Percentiles rank a stretch among this genome's conserved stretches.
Conservation (phyloP, 306 rosid genomes). For the Urtica urens region DNA sequence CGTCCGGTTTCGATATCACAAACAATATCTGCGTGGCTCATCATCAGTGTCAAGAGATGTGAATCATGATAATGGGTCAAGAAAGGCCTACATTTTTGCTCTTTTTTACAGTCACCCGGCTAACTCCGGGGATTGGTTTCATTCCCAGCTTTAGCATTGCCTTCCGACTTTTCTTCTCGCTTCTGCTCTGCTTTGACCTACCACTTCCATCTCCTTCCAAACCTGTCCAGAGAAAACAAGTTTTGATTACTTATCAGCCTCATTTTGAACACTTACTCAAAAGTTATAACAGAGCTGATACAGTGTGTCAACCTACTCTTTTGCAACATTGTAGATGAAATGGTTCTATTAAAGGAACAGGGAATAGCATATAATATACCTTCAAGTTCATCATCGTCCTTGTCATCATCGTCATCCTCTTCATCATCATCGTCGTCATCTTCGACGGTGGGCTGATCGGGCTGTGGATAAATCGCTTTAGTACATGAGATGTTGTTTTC, state of each 20-base stretch:
- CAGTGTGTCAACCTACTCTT: neutral
- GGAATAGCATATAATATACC: constrained; percentile 25
- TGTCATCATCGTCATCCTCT: constrained; percentile 52
- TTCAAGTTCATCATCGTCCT: constrained; percentile 53
- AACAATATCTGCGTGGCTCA: constrained; percentile 64
- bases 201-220: constrained; percentile 62
- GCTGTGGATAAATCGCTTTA: constrained; percentile 30
- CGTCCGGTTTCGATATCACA: constrained; percentile 83
- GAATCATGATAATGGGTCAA: neutral
- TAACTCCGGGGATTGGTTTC: constrained; percentile 75
- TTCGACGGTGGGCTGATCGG: constrained; percentile 69
- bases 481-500: no score
- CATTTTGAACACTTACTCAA: no score
- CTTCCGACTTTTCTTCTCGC: constrained; percentile 85
- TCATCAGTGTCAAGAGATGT: no score
- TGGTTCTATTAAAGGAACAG: no score
- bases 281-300: neutral
- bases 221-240: constrained; percentile 11
- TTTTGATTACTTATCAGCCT: no score
- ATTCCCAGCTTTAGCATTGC: constrained; percentile 87
- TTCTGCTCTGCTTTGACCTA: constrained; percentile 82
- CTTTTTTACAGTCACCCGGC: constrained; percentile 75
- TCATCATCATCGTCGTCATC: constrained; percentile 70
- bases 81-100: constrained; percentile 67
- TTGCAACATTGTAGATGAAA: no score